These are phyloP conservation scores for Trifolium repens DNA, from an alignment of 306 rosid species.

Conservation along the genomic window DNA sequence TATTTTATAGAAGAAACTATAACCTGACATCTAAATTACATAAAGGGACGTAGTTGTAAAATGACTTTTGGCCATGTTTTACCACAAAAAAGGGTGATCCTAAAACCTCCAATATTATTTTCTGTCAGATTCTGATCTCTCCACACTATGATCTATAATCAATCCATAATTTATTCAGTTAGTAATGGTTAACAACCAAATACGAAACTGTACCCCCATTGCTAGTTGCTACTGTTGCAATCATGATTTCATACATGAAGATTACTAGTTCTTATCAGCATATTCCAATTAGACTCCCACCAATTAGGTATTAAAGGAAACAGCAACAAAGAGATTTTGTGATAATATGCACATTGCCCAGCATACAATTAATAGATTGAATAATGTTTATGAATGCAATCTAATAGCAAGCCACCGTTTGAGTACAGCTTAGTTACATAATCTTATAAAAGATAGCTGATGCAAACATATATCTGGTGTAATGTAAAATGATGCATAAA, in stretches of 20 bases:
- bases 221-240: neutral
- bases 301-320: neutral
- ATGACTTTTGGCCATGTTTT: neutral
- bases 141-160: neutral
- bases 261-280: slow-evolving; percentile 15
- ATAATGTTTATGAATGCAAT: slow-evolving; percentile 12
- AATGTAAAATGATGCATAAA: neutral
- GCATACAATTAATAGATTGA: slow-evolving; percentile 18
- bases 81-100: neutral
- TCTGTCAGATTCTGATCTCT: slow-evolving; percentile 6
- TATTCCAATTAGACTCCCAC: neutral
- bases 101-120: slow-evolving; percentile 2
- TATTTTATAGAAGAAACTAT: slow-evolving; percentile 32
- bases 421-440: slow-evolving; percentile 8
- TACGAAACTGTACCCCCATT: neutral
- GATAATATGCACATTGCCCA: slow-evolving; percentile 4
- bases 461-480: slow-evolving; percentile 12
- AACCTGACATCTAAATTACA: slow-evolving; percentile 19
- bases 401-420: slow-evolving; percentile 18
- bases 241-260: slow-evolving; percentile 8
- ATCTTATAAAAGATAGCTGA: neutral
- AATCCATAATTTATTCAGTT: neutral
- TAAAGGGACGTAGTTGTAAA: neutral
- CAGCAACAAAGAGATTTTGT: slow-evolving; percentile 30
- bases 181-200: slow-evolving; percentile 2